Evolutionary conservation across 768 basidiomycete genomes (phyloP).

Genomic region (Trametes sanguinea): DNA sequence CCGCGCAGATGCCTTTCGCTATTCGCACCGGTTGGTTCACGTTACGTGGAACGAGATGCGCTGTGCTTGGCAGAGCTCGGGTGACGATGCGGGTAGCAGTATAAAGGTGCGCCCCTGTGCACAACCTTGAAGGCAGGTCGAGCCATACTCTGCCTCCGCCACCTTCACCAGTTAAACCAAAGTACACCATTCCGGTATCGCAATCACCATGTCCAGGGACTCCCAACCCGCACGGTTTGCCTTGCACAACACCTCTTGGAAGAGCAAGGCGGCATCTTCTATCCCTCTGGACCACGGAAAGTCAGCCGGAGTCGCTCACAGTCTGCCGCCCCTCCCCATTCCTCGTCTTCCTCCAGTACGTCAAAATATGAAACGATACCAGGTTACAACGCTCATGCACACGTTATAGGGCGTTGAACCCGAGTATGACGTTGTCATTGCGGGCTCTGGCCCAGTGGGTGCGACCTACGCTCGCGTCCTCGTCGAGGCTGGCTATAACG

Average conservation of each 20-base stretch:
- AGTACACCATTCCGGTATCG: no score
- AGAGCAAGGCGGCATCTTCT: background rate
- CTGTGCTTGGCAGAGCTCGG: no score
- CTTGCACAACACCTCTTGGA: background rate
- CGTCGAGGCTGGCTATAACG: slow-evolving; percentile 24
- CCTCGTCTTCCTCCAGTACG: no score
- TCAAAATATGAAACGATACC: no score
- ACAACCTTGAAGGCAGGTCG: no score
- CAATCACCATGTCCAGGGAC: background rate
- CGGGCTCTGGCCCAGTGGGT: slow-evolving; percentile 36
- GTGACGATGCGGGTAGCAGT: no score
- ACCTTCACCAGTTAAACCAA: background rate
- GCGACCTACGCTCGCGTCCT: slow-evolving; percentile 30
- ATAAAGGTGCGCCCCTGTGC: no score
- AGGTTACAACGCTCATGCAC: no score
- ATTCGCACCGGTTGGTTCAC: no score
- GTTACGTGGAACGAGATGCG: no score
- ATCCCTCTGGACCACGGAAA: background rate
- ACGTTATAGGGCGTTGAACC: background rate
- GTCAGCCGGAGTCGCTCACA: background rate
- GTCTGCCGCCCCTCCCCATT: background rate
- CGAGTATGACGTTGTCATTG: slow-evolving; percentile 33
- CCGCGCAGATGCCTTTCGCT: no score
- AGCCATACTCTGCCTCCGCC: background rate
- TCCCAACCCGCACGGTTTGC: background rate